phyloP scores from a whole-genome alignment of 164 flowering plant genomes.

The Kingdonia uniflora region DNA sequence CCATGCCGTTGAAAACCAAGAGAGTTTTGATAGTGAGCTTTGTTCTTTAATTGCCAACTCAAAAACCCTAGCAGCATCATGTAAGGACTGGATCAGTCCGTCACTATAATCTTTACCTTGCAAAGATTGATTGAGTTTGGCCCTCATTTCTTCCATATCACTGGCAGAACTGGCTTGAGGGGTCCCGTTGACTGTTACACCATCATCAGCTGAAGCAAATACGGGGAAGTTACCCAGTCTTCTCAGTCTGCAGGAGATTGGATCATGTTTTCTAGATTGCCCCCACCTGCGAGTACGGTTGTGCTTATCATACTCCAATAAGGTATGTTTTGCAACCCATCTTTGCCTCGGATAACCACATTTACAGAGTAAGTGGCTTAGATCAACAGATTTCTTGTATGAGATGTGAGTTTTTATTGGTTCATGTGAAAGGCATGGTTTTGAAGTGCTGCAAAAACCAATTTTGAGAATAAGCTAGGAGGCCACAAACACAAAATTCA shows the following conservation, averaged over 20 bases:
- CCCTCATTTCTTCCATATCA: constrained; percentile 59
- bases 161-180: constrained; percentile 39
- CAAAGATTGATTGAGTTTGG: constrained; percentile 50
- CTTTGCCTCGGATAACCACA: constrained; percentile 35
- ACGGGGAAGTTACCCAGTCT: constrained; percentile 20
- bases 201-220: constrained; percentile 71
- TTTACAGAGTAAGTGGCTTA: constrained; percentile 21
- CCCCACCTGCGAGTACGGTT: constrained; percentile 13
- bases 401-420: constrained; percentile 19
- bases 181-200: constrained; percentile 67
- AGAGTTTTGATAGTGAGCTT: constrained; percentile 28
- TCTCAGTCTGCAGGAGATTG: constrained; percentile 25
- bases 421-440: constrained; percentile 29
- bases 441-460: constrained; percentile 43
- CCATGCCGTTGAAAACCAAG: constrained; percentile 92
- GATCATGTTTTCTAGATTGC: constrained; percentile 17
- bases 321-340: constrained; percentile 19
- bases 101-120: constrained; percentile 48
- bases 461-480: no score
- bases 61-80: constrained; percentile 90
- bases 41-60: constrained; percentile 74
- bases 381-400: constrained; percentile 22
- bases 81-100: constrained; percentile 70
- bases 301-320: constrained; percentile 16
- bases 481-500: no score